These are phyloP conservation scores for Xerocomus tenax DNA, from an alignment of 1,284 basidiomycete genomes.

Conservation along the genomic window DNA sequence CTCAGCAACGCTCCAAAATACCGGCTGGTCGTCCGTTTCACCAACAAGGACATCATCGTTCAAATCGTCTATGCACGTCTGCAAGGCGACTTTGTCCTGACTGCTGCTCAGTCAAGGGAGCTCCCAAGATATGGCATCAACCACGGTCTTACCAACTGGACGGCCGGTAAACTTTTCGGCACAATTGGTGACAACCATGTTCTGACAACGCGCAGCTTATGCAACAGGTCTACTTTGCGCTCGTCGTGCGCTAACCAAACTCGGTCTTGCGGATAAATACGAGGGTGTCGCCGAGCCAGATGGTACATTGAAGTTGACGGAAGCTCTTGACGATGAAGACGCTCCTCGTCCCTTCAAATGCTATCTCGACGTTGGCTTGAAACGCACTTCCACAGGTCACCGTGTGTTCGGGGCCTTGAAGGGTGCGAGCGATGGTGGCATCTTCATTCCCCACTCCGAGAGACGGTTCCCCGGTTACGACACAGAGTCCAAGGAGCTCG, in stretches of 20 bases:
- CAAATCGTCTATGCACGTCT: conserved; percentile 97
- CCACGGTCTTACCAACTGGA: conserved; percentile 98
- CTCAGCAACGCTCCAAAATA: conserved; percentile 92
- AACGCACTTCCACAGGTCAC: conserved; percentile 95
- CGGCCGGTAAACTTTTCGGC: conserved; percentile 55
- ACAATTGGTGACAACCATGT: neutral
- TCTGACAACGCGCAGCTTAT: conserved; percentile 55
- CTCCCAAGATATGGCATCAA: conserved; percentile 94
- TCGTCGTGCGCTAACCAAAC: conserved; percentile 89
- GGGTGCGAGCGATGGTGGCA: conserved; percentile 96
- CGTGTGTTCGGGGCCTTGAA: conserved; percentile 99
- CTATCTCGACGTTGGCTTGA: conserved; percentile 97
- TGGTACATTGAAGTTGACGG: conserved; percentile 76
- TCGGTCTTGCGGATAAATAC: conserved; percentile 98
- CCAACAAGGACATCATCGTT: conserved; percentile 85
- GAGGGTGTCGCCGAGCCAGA: conserved; percentile 91
- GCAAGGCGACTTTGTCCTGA: conserved; percentile 92
- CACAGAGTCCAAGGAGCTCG: conserved; percentile 87
- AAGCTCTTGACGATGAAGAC: conserved; percentile 83
- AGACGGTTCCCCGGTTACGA: conserved; percentile 99
- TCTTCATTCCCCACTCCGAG: conserved; percentile 96
- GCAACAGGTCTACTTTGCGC: conserved; percentile 95
- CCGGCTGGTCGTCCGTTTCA: conserved; percentile 96
- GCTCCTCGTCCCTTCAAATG: conserved; percentile 97
- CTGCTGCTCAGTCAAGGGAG: conserved; percentile 83